These are phyloP conservation scores for Apiospora arundinis DNA, from an alignment of 2,329 filamentous ascomycete genomes.

Conservation along the genomic window DNA sequence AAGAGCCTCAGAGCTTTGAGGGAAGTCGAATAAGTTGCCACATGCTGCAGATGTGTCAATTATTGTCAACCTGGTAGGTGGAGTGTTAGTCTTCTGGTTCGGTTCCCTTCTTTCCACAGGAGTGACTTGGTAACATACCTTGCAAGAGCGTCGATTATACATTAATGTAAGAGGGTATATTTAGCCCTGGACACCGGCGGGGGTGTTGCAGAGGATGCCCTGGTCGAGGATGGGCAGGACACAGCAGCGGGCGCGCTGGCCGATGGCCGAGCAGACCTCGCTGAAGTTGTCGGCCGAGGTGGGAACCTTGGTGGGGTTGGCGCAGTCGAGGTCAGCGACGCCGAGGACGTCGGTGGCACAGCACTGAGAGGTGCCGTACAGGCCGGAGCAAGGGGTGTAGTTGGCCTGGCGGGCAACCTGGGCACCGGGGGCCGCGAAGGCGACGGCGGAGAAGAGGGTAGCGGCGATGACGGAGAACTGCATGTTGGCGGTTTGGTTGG, in stretches of 20 bases:
- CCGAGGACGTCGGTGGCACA: conserved; percentile 63
- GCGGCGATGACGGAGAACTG: conserved; percentile 38
- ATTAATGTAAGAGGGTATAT: neutral
- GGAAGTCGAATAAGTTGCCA: neutral
- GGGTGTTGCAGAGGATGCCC: conserved; percentile 36
- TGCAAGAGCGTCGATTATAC: neutral
- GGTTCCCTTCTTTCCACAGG: too few relatives aligned
- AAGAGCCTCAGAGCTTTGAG: neutral
- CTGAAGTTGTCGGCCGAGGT: conserved; percentile 48
- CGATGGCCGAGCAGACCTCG: conserved; percentile 44
- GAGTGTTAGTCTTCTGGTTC: neutral
- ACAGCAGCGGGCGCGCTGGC: conserved; percentile 55
- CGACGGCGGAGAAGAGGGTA: conserved; percentile 35
- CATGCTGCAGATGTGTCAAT: too few relatives aligned
- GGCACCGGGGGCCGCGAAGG: conserved; percentile 38
- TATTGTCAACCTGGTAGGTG: too few relatives aligned
- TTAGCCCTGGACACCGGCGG: conserved; percentile 30
- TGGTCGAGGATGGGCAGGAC: conserved; percentile 46
- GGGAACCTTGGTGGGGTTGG: conserved; percentile 47
- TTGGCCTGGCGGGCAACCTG: conserved; percentile 43
- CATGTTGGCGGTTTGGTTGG: conserved; percentile 35
- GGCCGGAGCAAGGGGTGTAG: conserved; percentile 47
- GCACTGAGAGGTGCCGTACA: conserved; percentile 55
- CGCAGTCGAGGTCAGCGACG: conserved; percentile 48
- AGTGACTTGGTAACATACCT: neutral